phyloP scores from a whole-genome alignment of 2,329 filamentous ascomycete species.

The Cercospora sojina region DNA sequence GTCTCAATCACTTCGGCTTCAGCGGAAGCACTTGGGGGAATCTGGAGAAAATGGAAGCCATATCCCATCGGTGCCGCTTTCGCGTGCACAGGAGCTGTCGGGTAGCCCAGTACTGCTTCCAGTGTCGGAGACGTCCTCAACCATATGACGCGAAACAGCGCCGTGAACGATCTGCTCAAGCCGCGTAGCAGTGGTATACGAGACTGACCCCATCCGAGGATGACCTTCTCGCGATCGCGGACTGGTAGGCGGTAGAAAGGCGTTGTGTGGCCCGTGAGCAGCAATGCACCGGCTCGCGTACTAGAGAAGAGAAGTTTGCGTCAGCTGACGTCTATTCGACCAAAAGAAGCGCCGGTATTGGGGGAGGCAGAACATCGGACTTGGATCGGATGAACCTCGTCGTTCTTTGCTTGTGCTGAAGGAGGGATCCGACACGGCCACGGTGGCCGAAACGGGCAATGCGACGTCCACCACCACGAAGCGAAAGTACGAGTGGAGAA shows the following conservation, averaged over 20 bases:
- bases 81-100: slow-evolving; percentile 57
- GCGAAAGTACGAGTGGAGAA: slow-evolving; percentile 5
- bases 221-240: slow-evolving; percentile 59
- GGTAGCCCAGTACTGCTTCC: slow-evolving; percentile 57
- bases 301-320: slow-evolving; percentile 41
- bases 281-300: slow-evolving; percentile 60
- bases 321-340: slow-evolving; percentile 19
- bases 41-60: slow-evolving; percentile 63
- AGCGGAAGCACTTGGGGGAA: slow-evolving; percentile 41
- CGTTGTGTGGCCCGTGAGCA: slow-evolving; percentile 66
- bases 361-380: slow-evolving; percentile 20
- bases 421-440: neutral
- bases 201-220: slow-evolving; percentile 62
- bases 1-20: slow-evolving; percentile 64
- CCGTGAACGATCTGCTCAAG: slow-evolving; percentile 57
- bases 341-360: slow-evolving; percentile 10
- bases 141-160: slow-evolving; percentile 57
- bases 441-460: neutral
- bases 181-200: slow-evolving; percentile 56
- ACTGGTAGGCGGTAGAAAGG: slow-evolving; percentile 63
- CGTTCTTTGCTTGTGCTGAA: slow-evolving; percentile 2
- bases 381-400: slow-evolving; percentile 15
- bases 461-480: neutral
- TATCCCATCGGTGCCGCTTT: slow-evolving; percentile 51
- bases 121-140: slow-evolving; percentile 58